Evolutionary conservation across 169 alveolate genomes (phyloP).

Genomic region (Plasmodium inui): DNA sequence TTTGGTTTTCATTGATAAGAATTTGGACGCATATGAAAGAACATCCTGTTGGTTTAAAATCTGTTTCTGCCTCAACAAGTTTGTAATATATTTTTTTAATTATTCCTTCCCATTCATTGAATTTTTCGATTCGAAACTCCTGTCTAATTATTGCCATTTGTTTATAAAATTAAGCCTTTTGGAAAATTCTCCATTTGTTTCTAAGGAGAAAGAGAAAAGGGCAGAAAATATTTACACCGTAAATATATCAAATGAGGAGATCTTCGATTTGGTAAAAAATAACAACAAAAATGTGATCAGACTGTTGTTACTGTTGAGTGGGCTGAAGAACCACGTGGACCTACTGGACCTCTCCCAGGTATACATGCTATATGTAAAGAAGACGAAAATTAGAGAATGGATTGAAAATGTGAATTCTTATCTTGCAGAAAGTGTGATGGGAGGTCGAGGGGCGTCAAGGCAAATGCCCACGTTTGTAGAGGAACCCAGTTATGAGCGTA

Average conservation of each 20-base stretch:
- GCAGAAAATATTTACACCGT: constrained; percentile 30
- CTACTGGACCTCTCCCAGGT: constrained; percentile 8
- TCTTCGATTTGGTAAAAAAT: constrained; percentile 35
- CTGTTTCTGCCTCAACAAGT: constrained; percentile 48
- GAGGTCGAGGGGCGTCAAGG: not conserved
- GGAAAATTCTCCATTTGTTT: not conserved
- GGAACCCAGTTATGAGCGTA: not conserved
- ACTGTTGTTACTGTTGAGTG: not conserved
- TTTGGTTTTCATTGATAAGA: constrained; percentile 55
- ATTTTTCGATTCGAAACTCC: constrained; percentile 40
- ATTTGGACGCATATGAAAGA: constrained; percentile 33
- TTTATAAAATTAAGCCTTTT: constrained; percentile 51
- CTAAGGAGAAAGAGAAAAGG: constrained; percentile 9
- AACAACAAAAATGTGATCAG: constrained; percentile 6
- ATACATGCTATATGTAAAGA: constrained; percentile 17
- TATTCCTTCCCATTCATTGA: constrained; percentile 40
- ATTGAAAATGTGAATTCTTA: constrained; percentile 10
- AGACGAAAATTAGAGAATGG: constrained; percentile 38
- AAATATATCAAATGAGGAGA: constrained; percentile 60
- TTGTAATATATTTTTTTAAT: constrained; percentile 70
- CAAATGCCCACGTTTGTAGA: not conserved
- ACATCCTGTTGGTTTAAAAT: constrained; percentile 50
- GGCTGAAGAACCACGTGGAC: not conserved
- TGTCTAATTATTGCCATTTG: constrained; percentile 21
- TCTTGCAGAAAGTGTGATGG: not conserved